Conservation (phyloP, 2,329 filamentous ascomycete species). For the Nigrograna mackinnonii region DNA sequence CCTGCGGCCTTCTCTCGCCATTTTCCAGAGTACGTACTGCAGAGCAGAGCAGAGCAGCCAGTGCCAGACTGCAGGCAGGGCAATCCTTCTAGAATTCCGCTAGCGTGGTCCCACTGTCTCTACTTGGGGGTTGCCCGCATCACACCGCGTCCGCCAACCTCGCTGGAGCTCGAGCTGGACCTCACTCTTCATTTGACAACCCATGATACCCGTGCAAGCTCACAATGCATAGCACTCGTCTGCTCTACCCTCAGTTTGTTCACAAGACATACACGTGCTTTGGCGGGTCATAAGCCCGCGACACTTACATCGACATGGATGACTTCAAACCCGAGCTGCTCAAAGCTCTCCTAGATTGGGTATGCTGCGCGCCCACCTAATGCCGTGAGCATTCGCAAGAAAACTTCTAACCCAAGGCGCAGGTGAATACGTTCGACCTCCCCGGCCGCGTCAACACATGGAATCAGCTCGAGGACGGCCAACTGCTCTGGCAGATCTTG, state of each 20-base stretch:
- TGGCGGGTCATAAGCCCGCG: constrained; percentile 21
- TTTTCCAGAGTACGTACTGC: no score
- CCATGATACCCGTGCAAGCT: constrained; percentile 14
- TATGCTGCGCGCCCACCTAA: constrained; percentile 21
- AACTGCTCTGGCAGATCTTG: constrained; percentile 52
- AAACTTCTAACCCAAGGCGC: constrained; percentile 2
- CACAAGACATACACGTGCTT: constrained; percentile 12
- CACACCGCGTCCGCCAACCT: constrained; percentile 23
- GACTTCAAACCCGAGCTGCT: constrained; percentile 44
- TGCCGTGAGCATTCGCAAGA: neutral
- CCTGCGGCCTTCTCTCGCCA: neutral
- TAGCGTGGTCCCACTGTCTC: constrained; percentile 22
- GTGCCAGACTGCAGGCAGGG: neutral
- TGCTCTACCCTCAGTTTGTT: constrained; percentile 14
- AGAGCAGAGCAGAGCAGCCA: no score
- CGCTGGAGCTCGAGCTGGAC: constrained; percentile 8
- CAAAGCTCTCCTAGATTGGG: constrained; percentile 44
- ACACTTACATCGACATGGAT: constrained; percentile 33
- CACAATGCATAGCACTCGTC: constrained; percentile 33
- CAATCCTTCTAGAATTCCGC: constrained; percentile 8
- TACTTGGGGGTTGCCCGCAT: no score
- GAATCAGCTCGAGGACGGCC: constrained; percentile 51
- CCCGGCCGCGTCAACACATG: constrained; percentile 40
- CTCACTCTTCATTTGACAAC: constrained; percentile 3
- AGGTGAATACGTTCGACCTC: constrained; percentile 51